Evolutionary conservation across 2,329 filamentous ascomycete genomes (phyloP).

Genomic region (Elsinoe perseae): DNA sequence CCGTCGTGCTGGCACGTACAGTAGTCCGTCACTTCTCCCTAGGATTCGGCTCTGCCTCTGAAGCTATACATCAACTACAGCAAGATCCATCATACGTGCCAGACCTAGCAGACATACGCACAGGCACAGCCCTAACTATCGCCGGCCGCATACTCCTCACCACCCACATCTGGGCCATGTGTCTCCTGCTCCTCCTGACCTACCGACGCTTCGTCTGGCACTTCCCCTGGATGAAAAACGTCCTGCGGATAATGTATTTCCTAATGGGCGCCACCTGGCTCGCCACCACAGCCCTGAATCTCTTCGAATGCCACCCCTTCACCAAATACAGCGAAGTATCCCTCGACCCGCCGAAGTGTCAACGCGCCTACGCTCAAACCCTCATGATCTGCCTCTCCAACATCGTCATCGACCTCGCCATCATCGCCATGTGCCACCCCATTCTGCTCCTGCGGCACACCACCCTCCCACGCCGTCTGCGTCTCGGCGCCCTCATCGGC

Average conservation of each 20-base stretch:
- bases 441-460: slow-evolving; percentile 18
- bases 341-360: slow-evolving; percentile 22
- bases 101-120: slow-evolving; percentile 7
- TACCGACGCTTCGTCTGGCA: slow-evolving; percentile 19
- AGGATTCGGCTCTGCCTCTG: not conserved
- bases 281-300: slow-evolving; percentile 28
- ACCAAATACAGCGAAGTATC: slow-evolving; percentile 25
- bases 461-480: slow-evolving; percentile 3
- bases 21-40: not conserved
- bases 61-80: not conserved
- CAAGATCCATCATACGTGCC: not conserved
- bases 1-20: slow-evolving; percentile 1
- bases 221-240: slow-evolving; percentile 17
- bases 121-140: slow-evolving; percentile 19
- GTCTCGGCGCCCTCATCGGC: slow-evolving; percentile 15
- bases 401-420: slow-evolving; percentile 24
- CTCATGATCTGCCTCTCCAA: slow-evolving; percentile 31
- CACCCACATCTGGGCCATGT: slow-evolving; percentile 20
- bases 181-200: slow-evolving; percentile 19
- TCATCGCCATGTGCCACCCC: slow-evolving; percentile 25
- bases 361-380: slow-evolving; percentile 30
- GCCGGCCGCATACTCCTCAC: slow-evolving; percentile 18
- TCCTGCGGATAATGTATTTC: not conserved
- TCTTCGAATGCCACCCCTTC: slow-evolving; percentile 35
- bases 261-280: slow-evolving; percentile 26